Conservation (phyloP, 345 rosid genomes). For the Populus euphratica region DNA sequence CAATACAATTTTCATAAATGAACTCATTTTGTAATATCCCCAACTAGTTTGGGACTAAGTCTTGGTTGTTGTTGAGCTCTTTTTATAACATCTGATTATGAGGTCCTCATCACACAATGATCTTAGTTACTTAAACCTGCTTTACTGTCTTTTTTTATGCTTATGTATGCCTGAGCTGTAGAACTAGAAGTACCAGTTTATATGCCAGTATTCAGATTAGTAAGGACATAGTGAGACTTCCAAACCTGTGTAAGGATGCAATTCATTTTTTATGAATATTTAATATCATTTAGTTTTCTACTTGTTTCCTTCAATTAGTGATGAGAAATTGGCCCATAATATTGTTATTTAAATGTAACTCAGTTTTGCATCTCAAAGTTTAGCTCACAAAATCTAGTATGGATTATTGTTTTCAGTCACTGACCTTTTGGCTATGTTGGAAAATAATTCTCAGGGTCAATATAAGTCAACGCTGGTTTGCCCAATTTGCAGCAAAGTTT, state of each 20-base stretch:
- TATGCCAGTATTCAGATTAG: not conserved
- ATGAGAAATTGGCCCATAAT: not conserved
- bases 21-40: not conserved
- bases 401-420: not conserved
- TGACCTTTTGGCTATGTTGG: constrained; percentile 15
- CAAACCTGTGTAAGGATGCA: not conserved
- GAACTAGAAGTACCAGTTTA: not conserved
- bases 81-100: not conserved
- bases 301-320: not conserved
- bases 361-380: not conserved
- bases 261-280: not conserved
- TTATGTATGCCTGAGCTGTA: not conserved
- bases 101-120: not conserved
- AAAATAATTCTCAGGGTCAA: constrained; percentile 68
- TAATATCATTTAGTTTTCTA: not conserved
- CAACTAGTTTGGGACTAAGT: not conserved
- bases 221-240: not conserved
- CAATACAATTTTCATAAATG: not conserved
- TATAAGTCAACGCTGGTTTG: constrained; percentile 92
- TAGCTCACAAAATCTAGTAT: not conserved
- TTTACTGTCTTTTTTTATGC: not conserved
- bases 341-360: not conserved
- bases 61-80: not conserved
- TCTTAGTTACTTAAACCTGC: not conserved
- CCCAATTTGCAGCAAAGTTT: constrained; percentile 76